Conservation (phyloP, 352 stramenopile species). For the Phytophthora hybrid region DNA sequence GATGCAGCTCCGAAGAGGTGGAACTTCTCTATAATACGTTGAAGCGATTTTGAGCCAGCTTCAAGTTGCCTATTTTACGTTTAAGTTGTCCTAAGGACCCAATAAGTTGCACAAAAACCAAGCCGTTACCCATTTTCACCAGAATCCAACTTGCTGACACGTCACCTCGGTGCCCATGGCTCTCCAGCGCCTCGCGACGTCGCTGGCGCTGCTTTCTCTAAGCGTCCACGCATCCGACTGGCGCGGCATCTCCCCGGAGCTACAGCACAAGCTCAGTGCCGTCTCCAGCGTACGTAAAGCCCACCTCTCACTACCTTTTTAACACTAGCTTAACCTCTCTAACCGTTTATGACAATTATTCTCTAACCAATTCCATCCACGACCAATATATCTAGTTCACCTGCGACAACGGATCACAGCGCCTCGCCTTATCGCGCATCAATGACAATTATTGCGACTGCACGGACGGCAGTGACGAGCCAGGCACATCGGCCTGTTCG, state of each 20-base stretch:
- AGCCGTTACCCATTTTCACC: not conserved
- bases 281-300: constrained; percentile 47
- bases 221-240: constrained; percentile 34
- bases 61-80: no score
- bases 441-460: constrained; percentile 97
- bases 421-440: constrained; percentile 61
- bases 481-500: constrained; percentile 81
- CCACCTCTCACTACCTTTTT: no score
- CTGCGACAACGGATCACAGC: constrained; percentile 67
- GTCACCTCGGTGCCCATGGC: constrained; percentile 36
- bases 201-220: constrained; percentile 29
- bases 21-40: no score
- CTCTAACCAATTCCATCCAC: no score
- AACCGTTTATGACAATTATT: no score
- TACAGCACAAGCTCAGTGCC: constrained; percentile 48
- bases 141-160: constrained; percentile 28
- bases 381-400: constrained; percentile 51
- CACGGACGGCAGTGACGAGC: constrained; percentile 92
- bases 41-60: no score
- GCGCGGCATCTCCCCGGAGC: constrained; percentile 48
- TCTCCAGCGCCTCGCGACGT: constrained; percentile 24
- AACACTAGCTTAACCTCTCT: not conserved
- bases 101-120: no score
- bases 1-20: no score
- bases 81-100: not conserved